Base-by-base conservation (phyloP, 495 filamentous ascomycete species). In the Neurospora sp. region DNA sequence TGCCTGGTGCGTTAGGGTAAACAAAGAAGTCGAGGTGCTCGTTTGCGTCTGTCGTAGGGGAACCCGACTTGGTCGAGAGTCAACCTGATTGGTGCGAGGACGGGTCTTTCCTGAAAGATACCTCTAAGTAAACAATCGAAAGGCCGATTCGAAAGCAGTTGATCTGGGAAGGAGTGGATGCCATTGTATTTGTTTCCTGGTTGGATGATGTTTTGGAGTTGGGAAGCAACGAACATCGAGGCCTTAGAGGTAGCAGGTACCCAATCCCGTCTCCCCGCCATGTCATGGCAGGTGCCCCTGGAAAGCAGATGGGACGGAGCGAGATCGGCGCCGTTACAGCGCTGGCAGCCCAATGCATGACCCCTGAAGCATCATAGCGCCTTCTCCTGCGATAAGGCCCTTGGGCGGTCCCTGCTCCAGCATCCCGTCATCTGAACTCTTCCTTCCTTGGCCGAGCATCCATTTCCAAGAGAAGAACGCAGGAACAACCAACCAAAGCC, bases 21-120 rank as follows among this genome's bases (percentile, higher is more conserved):
- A 62, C 11, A 48, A 48, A 23, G 44, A 44, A 48, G 54, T 31
- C 0, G 12, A 31, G 27, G 12, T 7, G 27, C 16, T 62, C 12
- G 23, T 62, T 62, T 31, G 54, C 54, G 54, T 35, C 20, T 8
- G 27, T 9, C 12, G 9, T 31, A 0, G n/a, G 11, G 20, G 2
- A 7, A 0, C 5, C 14, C 18, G 1, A 0, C 11, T 27, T 62
- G 1, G 12, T 31, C 54, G 12, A 4, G 0, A 31, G 46, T 62
- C 2, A 62, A 18, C 14, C 27, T 8, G 12, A 1, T 27, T 12
- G 10, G 20, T 54, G 2, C 1, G 7, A 62, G 2, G 27, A 62
- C 23, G 31, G 5, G 6, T 6, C 23, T 8, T 31, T 62, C 12
- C 12, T 62, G 12, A 16, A 62, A 62, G 54, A n/a, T n/a, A n/a